Evolutionary conservation across 2,329 filamentous ascomycete genomes (phyloP).

Genomic region (Colletotrichum phormii): DNA sequence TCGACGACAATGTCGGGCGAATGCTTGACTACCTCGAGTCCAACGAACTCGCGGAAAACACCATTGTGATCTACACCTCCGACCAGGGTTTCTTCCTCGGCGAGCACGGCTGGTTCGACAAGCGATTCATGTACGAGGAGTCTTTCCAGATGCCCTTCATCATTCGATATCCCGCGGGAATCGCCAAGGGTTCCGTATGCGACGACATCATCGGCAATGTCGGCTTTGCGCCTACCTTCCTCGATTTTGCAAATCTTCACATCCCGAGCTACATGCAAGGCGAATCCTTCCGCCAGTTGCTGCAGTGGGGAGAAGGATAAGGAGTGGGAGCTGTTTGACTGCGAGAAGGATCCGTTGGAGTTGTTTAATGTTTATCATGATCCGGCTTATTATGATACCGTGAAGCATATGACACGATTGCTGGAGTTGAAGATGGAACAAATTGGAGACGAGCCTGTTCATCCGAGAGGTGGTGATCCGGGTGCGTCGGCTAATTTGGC

Average conservation of each 20-base stretch:
- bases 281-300: conserved; percentile 52
- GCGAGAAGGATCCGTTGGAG: conserved; percentile 60
- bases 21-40: conserved; percentile 59
- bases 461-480: conserved; percentile 32
- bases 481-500: not conserved
- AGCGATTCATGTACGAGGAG: conserved; percentile 69
- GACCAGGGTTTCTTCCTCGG: conserved; percentile 68
- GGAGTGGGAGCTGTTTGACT: conserved; percentile 68
- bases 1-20: conserved; percentile 64
- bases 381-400: conserved; percentile 48
- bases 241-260: conserved; percentile 56
- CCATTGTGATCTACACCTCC: conserved; percentile 64
- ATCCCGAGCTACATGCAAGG: conserved; percentile 65
- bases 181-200: conserved; percentile 51
- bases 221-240: conserved; percentile 63
- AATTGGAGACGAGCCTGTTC: conserved; percentile 60
- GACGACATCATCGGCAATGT: conserved; percentile 65
- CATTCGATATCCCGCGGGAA: conserved; percentile 56
- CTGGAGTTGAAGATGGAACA: conserved; percentile 63
- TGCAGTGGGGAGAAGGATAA: conserved; percentile 54
- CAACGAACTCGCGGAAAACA: conserved; percentile 56
- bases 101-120: conserved; percentile 69
- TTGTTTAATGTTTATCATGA: conserved; percentile 59
- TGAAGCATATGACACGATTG: conserved; percentile 52
- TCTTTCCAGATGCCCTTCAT: conserved; percentile 68